These are phyloP conservation scores for Leccinum rimulosum DNA, from an alignment of 768 basidiomycete genomes.

Conservation along the genomic window DNA sequence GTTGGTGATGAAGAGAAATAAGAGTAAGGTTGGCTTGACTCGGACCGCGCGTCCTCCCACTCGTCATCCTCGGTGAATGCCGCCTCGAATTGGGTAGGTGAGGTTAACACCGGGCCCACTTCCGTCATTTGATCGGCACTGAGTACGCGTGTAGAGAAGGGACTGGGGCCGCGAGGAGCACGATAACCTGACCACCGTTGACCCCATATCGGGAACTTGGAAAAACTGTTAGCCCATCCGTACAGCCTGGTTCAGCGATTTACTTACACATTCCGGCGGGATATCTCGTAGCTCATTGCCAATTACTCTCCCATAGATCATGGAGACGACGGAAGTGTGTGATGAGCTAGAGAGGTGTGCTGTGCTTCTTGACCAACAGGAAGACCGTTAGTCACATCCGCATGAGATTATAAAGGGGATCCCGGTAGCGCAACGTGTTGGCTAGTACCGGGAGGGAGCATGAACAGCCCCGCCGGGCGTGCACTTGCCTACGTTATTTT, in stretches of 20 bases:
- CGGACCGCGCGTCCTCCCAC: conserved; percentile 11
- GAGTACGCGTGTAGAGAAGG: conserved; percentile 24
- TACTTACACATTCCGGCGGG: conserved; percentile 29
- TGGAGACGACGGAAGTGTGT: conserved; percentile 16
- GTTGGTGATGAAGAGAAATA: conserved; percentile 11
- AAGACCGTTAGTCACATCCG: conserved; percentile 13
- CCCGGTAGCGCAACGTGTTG: conserved; percentile 23
- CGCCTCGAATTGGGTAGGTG: conserved; percentile 23
- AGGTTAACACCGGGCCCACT: conserved; percentile 18
- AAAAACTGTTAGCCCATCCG: conserved; percentile 8
- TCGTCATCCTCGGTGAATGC: conserved; percentile 21
- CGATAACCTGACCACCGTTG: conserved; percentile 28
- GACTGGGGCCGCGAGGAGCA: conserved; percentile 25
- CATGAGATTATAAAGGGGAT: conserved; percentile 25
- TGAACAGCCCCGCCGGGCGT: conserved; percentile 25
- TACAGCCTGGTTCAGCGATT: neutral
- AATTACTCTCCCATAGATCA: conserved; percentile 30
- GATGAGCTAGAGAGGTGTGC: conserved; percentile 12
- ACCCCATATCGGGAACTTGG: conserved; percentile 33
- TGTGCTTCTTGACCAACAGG: conserved; percentile 19
- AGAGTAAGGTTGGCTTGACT: conserved; percentile 11
- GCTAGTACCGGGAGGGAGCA: conserved; percentile 12
- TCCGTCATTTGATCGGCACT: conserved; percentile 20
- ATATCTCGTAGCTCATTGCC: conserved; percentile 31
- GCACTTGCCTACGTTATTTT: conserved; percentile 18